These are phyloP conservation scores for Rosa rugosa DNA, from an alignment of 306 rosid species.

Conservation along the genomic window DNA sequence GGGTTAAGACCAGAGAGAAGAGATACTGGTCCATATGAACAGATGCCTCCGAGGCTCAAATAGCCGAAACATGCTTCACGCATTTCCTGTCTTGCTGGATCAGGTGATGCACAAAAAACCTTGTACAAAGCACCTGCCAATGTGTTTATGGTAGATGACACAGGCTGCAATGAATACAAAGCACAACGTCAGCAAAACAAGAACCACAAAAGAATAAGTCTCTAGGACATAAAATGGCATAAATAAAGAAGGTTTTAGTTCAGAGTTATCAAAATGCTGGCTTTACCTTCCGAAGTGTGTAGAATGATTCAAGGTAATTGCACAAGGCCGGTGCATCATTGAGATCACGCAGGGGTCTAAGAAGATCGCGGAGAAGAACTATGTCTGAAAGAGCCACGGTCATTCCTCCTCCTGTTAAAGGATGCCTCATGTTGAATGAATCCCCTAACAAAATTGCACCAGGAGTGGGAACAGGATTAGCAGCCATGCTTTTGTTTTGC, in stretches of 20 bases:
- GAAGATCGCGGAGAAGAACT: slow-evolving; percentile 55
- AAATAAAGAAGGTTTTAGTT: neutral
- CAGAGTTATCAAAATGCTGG: neutral
- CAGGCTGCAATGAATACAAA: slow-evolving; percentile 45
- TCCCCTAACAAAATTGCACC: slow-evolving; percentile 37
- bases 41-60: slow-evolving; percentile 65
- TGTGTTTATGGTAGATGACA: slow-evolving; percentile 66
- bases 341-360: slow-evolving; percentile 46
- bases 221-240: too few relatives aligned
- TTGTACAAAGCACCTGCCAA: slow-evolving; percentile 39
- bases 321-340: slow-evolving; percentile 43
- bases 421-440: slow-evolving; percentile 92
- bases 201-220: too few relatives aligned
- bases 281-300: slow-evolving; percentile 77
- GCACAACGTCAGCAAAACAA: neutral
- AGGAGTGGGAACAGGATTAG: slow-evolving; percentile 15
- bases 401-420: slow-evolving; percentile 94
- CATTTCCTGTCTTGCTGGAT: slow-evolving; percentile 63
- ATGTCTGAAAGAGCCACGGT: slow-evolving; percentile 83
- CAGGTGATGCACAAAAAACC: slow-evolving; percentile 66
- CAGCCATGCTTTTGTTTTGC: slow-evolving; percentile 85
- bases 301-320: slow-evolving; percentile 73
- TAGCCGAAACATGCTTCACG: slow-evolving; percentile 70
- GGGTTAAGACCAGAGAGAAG: slow-evolving; percentile 79
- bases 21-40: slow-evolving; percentile 61